Percentiles rank a stretch among this genome's conserved stretches.
phyloP scores from a whole-genome alignment of 2,329 filamentous ascomycete genomes.

The Pyrenochaeta sp. region DNA sequence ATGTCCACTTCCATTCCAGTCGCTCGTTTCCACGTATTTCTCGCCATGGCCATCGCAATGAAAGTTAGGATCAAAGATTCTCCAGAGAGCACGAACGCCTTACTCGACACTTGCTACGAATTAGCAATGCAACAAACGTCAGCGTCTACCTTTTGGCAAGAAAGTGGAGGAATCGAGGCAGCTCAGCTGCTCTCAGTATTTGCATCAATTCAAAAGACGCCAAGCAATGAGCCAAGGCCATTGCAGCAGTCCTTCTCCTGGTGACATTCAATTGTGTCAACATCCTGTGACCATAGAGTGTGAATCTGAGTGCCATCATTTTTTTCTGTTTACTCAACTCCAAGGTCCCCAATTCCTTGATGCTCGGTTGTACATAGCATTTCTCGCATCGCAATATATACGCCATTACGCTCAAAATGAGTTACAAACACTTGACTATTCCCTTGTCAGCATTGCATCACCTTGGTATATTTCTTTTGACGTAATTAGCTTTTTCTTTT shows the following conservation, averaged over 20 bases:
- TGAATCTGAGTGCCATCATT: background rate
- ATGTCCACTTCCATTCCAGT: constrained; percentile 37
- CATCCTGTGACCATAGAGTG: no score
- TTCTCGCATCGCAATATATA: background rate
- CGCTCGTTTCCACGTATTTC: constrained; percentile 48
- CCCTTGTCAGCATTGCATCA: no score
- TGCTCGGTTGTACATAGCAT: constrained; percentile 1
- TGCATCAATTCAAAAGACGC: constrained; percentile 36
- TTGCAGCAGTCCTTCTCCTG: constrained; percentile 44
- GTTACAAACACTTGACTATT: no score
- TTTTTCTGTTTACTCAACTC: background rate
- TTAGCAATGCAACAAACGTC: constrained; percentile 46
- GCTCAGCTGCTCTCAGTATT: constrained; percentile 44
- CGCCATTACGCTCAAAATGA: background rate
- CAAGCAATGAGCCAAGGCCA: constrained; percentile 24
- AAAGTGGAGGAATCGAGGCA: constrained; percentile 42
- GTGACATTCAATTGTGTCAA: constrained; percentile 20
- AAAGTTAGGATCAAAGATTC: constrained; percentile 42
- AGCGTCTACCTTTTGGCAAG: constrained; percentile 44
- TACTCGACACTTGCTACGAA: constrained; percentile 47
- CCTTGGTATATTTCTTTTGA: no score
- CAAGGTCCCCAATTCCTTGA: background rate
- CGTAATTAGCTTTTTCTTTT: no score
- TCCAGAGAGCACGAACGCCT: constrained; percentile 39
- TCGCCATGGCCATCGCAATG: constrained; percentile 49